These are phyloP conservation scores for Sclerotinia sclerotiorum DNA, from an alignment of 2,329 filamentous ascomycete genomes.

Conservation along the genomic window DNA sequence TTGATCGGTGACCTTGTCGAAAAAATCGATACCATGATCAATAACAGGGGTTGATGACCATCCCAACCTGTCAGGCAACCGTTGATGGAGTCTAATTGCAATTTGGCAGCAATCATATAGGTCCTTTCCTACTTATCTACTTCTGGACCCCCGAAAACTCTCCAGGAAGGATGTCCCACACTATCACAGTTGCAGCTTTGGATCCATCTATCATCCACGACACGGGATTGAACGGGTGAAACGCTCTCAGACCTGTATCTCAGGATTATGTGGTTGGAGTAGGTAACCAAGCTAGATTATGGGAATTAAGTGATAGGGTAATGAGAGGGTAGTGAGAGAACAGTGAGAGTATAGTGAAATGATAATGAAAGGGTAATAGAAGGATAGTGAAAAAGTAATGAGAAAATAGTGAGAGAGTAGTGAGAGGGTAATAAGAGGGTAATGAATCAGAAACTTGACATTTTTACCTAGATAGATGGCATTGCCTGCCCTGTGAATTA, in stretches of 20 bases:
- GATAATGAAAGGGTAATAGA: too few relatives aligned
- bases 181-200: conserved; percentile 43
- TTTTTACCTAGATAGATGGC: background rate
- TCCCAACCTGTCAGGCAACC: conserved; percentile 33
- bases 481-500: background rate
- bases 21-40: conserved; percentile 46
- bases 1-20: conserved; percentile 41
- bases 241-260: conserved; percentile 2
- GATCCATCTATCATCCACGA: conserved; percentile 34
- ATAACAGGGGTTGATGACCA: conserved; percentile 47
- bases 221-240: background rate
- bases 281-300: conserved; percentile 25
- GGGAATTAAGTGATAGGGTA: conserved; percentile 25
- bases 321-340: too few relatives aligned
- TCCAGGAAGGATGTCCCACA: conserved; percentile 33
- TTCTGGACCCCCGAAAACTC: conserved; percentile 37
- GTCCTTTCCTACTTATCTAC: conserved; percentile 54
- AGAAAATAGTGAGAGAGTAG: too few relatives aligned
- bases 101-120: conserved; percentile 54
- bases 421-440: too few relatives aligned
- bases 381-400: too few relatives aligned
- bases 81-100: conserved; percentile 52
- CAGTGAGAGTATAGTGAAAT: too few relatives aligned
- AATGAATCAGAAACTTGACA: conserved; percentile 25
- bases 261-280: conserved; percentile 5